These are phyloP conservation scores for Phytopythium chamaehyphon DNA, from an alignment of 352 stramenopile species.

Conservation along the genomic window DNA sequence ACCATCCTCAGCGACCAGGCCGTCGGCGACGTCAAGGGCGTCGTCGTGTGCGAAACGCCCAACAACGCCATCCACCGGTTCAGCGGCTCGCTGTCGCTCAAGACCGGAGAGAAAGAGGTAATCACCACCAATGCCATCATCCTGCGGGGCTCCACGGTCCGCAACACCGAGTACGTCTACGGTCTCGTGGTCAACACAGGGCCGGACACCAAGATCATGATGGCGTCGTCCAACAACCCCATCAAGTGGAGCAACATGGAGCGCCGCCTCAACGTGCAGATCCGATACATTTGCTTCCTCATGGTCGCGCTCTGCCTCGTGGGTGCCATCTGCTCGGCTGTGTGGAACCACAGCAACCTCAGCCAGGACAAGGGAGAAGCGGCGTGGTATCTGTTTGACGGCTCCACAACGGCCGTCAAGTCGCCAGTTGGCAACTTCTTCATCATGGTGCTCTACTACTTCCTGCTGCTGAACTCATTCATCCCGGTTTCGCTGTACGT, in stretches of 20 bases:
- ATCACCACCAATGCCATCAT: conserved; percentile 81
- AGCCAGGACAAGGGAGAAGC: conserved; percentile 19
- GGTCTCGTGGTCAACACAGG: conserved; percentile 91
- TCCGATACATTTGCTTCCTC: conserved; percentile 78
- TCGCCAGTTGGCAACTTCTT: conserved; percentile 73
- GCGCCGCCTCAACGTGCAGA: conserved; percentile 71
- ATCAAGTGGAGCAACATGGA: conserved; percentile 91
- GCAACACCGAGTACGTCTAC: conserved; percentile 92
- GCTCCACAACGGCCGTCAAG: conserved; percentile 36
- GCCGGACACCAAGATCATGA: conserved; percentile 88
- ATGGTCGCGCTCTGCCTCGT: conserved; percentile 78
- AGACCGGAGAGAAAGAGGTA: conserved; percentile 56
- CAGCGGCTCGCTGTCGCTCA: conserved; percentile 76
- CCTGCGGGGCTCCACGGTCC: conserved; percentile 82
- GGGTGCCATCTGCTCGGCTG: conserved; percentile 49
- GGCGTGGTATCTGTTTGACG: conserved; percentile 78
- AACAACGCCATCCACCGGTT: conserved; percentile 92
- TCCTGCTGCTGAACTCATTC: conserved; percentile 92
- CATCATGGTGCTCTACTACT: conserved; percentile 92
- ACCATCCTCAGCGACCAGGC: conserved; percentile 42
- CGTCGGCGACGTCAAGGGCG: conserved; percentile 47
- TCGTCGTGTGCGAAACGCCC: conserved; percentile 74
- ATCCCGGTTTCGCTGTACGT: conserved; percentile 95
- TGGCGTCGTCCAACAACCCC: conserved; percentile 66
- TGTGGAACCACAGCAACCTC: conserved; percentile 72